Base-by-base conservation (phyloP, 305 asterid species). In the Fraxinus nigra region DNA sequence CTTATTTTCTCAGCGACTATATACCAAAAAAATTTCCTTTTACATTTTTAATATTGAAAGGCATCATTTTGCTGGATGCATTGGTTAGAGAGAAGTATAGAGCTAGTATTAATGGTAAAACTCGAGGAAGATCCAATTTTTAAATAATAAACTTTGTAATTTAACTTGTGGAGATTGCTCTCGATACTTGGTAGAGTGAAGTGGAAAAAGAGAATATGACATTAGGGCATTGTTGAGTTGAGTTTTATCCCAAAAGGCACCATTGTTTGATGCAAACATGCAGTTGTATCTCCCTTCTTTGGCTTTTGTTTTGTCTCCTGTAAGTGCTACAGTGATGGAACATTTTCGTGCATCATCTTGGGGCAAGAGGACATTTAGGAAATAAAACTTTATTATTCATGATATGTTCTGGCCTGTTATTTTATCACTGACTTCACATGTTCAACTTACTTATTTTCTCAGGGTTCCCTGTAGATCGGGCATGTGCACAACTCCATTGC, bases 381-480 rank as follows among this genome's bases (percentile, higher is more conserved):
- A 65, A 65, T 26, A 65, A 65, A 26, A 26, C n/a, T 26, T 28
- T 65, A 4, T 65, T 3, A 11, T 65, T n/a, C 73, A 26, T 65
- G n/a, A 28, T n/a, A 3, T 14, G 10, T 69, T 32, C 22, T 13
- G 43, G 37, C 10, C 75, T 69, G 38, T 69, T 30, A 28, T 56
- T 82, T 37, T 70, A 72, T 70, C 56, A 76, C 20, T 70, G 72
- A 73, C 34, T 78, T 18, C 32, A 18, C 20, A 10, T 75, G 56
- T 30, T 24, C 40, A 4, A 56, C 43, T 48, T 24, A 72, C 11
- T 1, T 26, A 33, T 78, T 54, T 78, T 76, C 51, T 77, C 90
- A 97, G 98, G 93, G 89, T 97, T 86, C 93, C 96, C 74, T 97
- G 98, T 89, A 90, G 97, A 92, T 91, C 98, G 2, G 99, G 98